Base-by-base conservation (phyloP, 2,329 filamentous ascomycete genomes). In the Phialophora chinensis region DNA sequence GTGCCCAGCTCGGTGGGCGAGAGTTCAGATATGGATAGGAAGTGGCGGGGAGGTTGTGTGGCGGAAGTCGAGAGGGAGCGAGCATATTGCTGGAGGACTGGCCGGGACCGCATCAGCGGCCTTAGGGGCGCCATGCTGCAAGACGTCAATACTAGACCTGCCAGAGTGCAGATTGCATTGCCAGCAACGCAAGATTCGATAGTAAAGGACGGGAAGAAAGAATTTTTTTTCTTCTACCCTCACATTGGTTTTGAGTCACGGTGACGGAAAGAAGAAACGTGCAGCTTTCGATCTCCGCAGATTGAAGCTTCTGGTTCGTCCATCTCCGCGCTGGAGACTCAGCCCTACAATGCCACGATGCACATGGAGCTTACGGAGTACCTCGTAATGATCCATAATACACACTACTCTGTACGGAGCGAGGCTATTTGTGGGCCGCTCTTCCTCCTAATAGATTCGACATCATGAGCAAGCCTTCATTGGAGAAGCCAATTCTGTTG, bases 21-120 rank as follows among this genome's bases (percentile, higher is more conserved):
- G 66, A 99, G 86, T 76, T 99, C 93, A 61, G 89, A 88, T 74
- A 97, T 97, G 62, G 93, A 96, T 80, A 97, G 89, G 60, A 99
- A 85, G 84, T 98, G 94, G 71, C 95, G 90, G 57, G 92, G 82
- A 74, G 86, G 86, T 11, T 86, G 84, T 5, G 86, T 86, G 61
- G 83, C 84, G 3, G 54, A 55, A 38, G 63, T 68, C 23, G 68
- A 68, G 8, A 68, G 62, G 17, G 63, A 57, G 20, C 60, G 63
- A 20, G 27, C 50, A 38, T 60, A 60, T 49, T 63, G 62, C 20
- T 62, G 59, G 12, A 69, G 49, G 38, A 44, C n/a, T 6, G 65
- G 60, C 20, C 60, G 62, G 11, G 63, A 25, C 29, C 53, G 53
- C 17, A 17, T 29, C 52, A 69, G 31, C n/a, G 65, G 44, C n/a